These are phyloP conservation scores for Discostella stelligeroides DNA, from an alignment of 108 stramenopile species.

Conservation along the genomic window DNA sequence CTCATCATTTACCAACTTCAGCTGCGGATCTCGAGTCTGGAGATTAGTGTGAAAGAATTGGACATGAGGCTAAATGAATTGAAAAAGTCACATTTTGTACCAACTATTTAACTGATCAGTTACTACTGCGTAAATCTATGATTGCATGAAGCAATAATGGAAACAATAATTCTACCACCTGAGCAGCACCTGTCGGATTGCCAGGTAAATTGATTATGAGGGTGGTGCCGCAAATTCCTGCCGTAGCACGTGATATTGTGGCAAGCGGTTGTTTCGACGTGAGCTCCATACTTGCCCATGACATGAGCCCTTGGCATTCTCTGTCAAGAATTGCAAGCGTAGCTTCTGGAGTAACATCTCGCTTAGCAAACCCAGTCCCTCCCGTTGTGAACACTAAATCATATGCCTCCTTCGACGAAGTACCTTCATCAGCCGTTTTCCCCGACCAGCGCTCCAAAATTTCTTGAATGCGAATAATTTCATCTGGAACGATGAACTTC, in stretches of 20 bases:
- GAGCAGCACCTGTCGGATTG: constrained; percentile 69
- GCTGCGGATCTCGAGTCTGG: constrained; percentile 1
- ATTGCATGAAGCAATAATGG: constrained; percentile 77
- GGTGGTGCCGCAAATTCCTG: constrained; percentile 65
- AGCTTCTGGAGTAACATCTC: constrained; percentile 94
- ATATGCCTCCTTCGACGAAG: constrained; percentile 17
- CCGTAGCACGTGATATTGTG: constrained; percentile 76
- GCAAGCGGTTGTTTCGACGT: constrained; percentile 69
- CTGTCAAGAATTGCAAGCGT: constrained; percentile 65
- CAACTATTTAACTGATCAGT: background rate
- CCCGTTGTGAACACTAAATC: constrained; percentile 90
- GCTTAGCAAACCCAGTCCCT: constrained; percentile 86
- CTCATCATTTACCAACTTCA: constrained; percentile 3
- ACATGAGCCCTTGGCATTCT: constrained; percentile 72
- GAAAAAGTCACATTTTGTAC: background rate
- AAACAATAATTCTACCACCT: constrained; percentile 71
- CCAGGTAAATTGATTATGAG: constrained; percentile 83
- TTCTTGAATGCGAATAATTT: constrained; percentile 60
- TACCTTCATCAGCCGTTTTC: constrained; percentile 7
- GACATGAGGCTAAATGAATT: constrained; percentile 2
- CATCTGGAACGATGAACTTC: constrained; percentile 79
- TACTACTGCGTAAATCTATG: constrained; percentile 42
- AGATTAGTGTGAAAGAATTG: background rate
- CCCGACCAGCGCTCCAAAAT: constrained; percentile 61
- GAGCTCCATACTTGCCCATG: constrained; percentile 72